Evolutionary conservation across 371 early-diverging fungal species (phyloP).

Genomic region (Dinochytrium kinnereticum): DNA sequence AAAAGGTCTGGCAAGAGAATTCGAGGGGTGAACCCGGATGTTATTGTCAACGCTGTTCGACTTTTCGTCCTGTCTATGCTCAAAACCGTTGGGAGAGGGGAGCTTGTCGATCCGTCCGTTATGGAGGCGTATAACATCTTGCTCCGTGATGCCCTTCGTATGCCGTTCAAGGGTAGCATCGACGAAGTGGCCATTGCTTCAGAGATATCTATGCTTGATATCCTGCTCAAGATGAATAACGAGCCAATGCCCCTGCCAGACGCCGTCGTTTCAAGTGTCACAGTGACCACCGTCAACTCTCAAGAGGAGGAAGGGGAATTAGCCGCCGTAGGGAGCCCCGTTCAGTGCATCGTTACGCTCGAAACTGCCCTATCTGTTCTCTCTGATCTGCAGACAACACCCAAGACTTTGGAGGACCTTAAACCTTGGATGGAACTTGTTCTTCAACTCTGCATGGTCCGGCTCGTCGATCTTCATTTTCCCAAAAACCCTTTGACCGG

Average conservation of each 20-base stretch:
- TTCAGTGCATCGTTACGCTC: conserved; percentile 20
- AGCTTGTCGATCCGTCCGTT: conserved; percentile 3
- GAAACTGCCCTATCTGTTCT: conserved; percentile 17
- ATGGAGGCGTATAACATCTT: not conserved
- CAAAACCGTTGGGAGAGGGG: conserved; percentile 10
- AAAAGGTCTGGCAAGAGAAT: conserved; percentile 15
- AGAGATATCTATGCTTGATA: not conserved
- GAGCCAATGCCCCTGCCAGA: not conserved
- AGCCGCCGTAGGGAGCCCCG: not conserved
- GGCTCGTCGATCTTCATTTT: conserved; percentile 20
- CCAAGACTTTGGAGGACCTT: conserved; percentile 7
- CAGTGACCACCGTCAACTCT: not conserved
- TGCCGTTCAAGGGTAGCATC: not conserved
- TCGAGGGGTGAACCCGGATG: not conserved
- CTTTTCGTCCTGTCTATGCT: conserved; percentile 16
- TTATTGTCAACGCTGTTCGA: not conserved
- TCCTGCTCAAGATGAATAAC: not conserved
- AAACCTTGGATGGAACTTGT: conserved; percentile 19
- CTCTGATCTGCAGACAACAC: conserved; percentile 4
- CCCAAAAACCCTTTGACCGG: conserved; percentile 3
- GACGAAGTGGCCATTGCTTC: not conserved
- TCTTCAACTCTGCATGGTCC: conserved; percentile 28
- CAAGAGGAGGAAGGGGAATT: not conserved
- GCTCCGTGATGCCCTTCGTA: not conserved
- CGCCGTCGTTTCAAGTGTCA: no score